Conservation (phyloP, 2,329 filamentous ascomycete species). For the Mycosphaerelloides madeirae region DNA sequence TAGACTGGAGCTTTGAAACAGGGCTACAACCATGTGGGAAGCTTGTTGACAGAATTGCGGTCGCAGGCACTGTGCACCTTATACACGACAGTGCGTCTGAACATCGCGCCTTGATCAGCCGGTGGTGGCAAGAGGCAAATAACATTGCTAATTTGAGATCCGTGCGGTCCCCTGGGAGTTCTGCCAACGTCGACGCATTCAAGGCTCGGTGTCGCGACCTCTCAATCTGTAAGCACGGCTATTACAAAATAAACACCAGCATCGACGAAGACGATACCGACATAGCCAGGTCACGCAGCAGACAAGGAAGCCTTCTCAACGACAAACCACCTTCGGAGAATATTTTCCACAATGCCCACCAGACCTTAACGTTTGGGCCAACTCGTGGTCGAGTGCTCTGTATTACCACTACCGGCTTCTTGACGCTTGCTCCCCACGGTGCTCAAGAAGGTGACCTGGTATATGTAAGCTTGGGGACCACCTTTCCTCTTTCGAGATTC, state of each 20-base stretch:
- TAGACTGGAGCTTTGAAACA: conserved; percentile 24
- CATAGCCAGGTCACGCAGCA: conserved; percentile 4
- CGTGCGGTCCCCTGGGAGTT: conserved; percentile 26
- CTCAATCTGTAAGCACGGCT: conserved; percentile 13
- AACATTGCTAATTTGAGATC: conserved; percentile 20
- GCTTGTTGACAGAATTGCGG: conserved; percentile 25
- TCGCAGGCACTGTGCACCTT: conserved; percentile 18
- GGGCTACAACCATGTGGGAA: conserved; percentile 26
- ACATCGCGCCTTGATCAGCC: conserved; percentile 11
- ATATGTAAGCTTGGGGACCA: conserved; percentile 23
- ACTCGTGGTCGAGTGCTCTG: conserved; percentile 28
- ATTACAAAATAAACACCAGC: conserved; percentile 6
- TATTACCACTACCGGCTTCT: conserved; percentile 23
- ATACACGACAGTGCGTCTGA: conserved; percentile 7
- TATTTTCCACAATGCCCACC: conserved; percentile 19
- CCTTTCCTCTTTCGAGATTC: conserved; percentile 23
- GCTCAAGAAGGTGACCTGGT: conserved; percentile 27
- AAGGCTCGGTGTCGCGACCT: conserved; percentile 21
- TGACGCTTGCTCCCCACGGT: conserved; percentile 26
- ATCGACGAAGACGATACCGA: neutral
- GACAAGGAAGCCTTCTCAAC: conserved; percentile 22
- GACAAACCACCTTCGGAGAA: conserved; percentile 17
- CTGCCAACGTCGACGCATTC: conserved; percentile 24
- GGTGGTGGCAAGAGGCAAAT: conserved; percentile 26
- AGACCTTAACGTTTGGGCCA: conserved; percentile 26